Base-by-base conservation (phyloP, 1,139 yeast genomes). In the Hyphopichia fennica region DNA sequence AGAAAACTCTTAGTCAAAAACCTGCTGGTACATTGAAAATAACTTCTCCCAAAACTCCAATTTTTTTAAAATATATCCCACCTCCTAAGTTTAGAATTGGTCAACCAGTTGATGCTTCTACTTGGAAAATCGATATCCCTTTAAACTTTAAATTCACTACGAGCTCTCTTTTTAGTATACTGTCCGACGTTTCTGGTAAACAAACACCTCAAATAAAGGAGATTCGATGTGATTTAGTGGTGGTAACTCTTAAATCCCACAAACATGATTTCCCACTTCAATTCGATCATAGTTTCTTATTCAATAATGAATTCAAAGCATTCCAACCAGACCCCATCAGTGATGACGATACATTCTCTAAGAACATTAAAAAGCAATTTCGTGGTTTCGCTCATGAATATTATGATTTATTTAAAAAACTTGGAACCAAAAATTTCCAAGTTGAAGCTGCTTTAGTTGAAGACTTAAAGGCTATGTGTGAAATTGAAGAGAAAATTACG, bases 201-300 rank as follows among this genome's bases (percentile, higher is more conserved):
- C n/a, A 34, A 37, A 23, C 49, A 13, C 76, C 76, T 2, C 63
- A 62, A 30, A 52, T 72, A 37, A 69, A 67, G 47, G 33, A 48
- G 0, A 43, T 70, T 3, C 37, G 44, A 4, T 60, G 63, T 2
- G 76, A 71, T 39, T 55, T 72, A 36, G 62, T 61, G 10, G 72
- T 60, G 1, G 48, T 64, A 13, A 66, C 75, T 1, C 47, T 71
- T 13, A 52, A 62, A 34, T 65, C 76, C 2, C 56, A 58, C 10
- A 58, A 60, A 37, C 47, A 53, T 23, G 58, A 62, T 11, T 63
- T 72, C 16, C 78, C 78, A 1, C 47, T 72, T 15, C 77, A 72
- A 45, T 57, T 73, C 40, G 67, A 65, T 46, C 76, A 70, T 47
- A 70, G 65, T 35, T 59, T 70, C 56, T 55, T 72, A 13, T 68